Evolutionary conservation across 2,329 filamentous ascomycete species (phyloP), one percentile per base, ranked within the genome.

Genomic region (Aspergillus felis): DNA sequence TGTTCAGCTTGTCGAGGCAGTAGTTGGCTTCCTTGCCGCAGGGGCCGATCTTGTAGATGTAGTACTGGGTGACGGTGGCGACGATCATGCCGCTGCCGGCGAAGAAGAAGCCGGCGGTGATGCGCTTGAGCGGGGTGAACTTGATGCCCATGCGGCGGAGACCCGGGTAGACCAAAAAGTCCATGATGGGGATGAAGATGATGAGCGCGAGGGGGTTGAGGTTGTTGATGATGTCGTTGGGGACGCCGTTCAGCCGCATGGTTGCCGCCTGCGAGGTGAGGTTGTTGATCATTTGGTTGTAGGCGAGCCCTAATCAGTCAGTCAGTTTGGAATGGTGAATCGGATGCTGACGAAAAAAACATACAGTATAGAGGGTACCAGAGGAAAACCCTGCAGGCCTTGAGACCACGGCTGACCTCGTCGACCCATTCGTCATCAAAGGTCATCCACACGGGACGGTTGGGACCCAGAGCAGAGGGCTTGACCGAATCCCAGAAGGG

Each of bases 381-480:
- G 60, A 83, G 75, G 73, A 90, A 92, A 35, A 91, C 88, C 62
- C 83, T 80, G 78, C 87, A 90, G 56, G 87, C 87, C 65, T 82
- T 79, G 56, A 89, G 78, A 60, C 88, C 89, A 74, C 89, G 87
- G 53, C 81, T 81, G 51, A 92, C 85, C 69, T 92, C 88, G 69
- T 91, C 89, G 35, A 93, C 89, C 89, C 89, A 93, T 53, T 84
- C 84, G 64, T 93, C 90, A 61, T 93, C 89, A 64, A 91, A 92
- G 0, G 86, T 89, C 87, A 92, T 92, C 70, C 70, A 72, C 4
- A n/a, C n/a, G 1, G 70, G 70, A 9, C 66, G 66, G 44, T 54
- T 54, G 2, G 61, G 44, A 0, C 68, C 67, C 5, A 71, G 50
- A 2, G 48, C 53, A 24, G 59, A 66, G 3, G 70, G 70, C 65